Base-by-base conservation (phyloP, 23 red algal genomes). In the Gracilaria domingensis region DNA sequence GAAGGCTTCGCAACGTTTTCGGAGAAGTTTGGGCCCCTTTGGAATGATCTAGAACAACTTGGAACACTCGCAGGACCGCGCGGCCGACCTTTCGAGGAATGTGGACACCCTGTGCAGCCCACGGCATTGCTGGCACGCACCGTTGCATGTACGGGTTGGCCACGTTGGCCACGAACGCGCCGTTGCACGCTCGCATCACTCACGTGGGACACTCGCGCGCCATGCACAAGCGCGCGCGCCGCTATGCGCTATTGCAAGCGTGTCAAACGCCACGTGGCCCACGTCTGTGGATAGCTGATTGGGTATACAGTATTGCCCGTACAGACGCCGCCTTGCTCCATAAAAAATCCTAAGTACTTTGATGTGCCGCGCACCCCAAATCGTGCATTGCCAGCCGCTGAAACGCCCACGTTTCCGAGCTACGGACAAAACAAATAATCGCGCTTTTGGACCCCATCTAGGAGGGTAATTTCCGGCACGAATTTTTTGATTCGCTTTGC, bases 331-430 rank as follows among this genome's bases (percentile, higher is more conserved):
- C 14, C 6, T 29, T 3, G 23, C 23, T 14, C 21, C 14, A 26
- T 64, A 4, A 64, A 64, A 64, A 64, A 64, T 64, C 58, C 14
- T 64, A 64, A 64, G 58, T 64, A 64, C 17, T 64, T 64, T 64
- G 21, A 26, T n/a, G 26, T n/a, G 21, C 21, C 58, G 58, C 23
- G 58, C 23, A 64, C 23, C 58, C 58, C 58, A 8, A 64, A 64
- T 64, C 58, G 58, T 4, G 58, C 23, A 26, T 26, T 64, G 58
- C 58, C 4, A 64, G 58, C 23, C 42, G 11, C 42, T 45, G 42
- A 45, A 45, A 45, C 42, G 42, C 42, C 42, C 11, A 11, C 42
- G 42, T 64, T 64, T 64, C 58, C 6, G 58, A 64, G 26, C 3
- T 64, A 64, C 14, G 26, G 23, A 14, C 4, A 3, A 64, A 64